Evolutionary conservation across 148 eudicot species (phyloP).

Genomic region (Camellia granthamiana): DNA sequence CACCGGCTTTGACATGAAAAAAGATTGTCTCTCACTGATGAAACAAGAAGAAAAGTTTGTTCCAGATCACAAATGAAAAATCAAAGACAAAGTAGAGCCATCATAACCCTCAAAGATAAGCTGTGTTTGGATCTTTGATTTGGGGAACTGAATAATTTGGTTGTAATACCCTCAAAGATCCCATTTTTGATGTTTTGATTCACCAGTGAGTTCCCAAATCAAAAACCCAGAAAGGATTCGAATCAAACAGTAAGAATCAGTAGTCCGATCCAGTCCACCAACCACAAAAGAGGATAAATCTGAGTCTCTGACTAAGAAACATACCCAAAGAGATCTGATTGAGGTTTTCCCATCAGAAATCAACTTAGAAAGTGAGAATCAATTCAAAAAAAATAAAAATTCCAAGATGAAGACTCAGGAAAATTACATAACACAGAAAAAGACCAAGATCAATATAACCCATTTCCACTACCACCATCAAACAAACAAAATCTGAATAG

Average conservation of each 20-base stretch:
- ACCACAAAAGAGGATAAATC: background rate
- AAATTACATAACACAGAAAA: background rate
- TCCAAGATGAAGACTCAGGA: background rate
- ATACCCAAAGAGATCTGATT: background rate
- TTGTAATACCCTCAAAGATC: background rate
- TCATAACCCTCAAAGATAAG: background rate
- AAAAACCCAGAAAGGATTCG: conserved; percentile 5
- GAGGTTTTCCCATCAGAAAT: background rate
- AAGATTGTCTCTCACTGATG: background rate
- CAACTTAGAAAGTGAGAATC: background rate
- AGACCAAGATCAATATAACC: background rate
- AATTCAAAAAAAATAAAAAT: background rate
- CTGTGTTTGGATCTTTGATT: too few relatives aligned
- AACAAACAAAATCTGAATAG: background rate
- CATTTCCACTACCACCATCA: background rate
- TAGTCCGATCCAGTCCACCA: conserved; percentile 3
- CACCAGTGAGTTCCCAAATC: background rate
- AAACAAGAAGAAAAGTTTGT: background rate
- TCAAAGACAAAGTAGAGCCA: background rate
- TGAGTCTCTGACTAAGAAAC: background rate
- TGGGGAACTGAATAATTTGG: too few relatives aligned
- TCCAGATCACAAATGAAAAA: background rate
- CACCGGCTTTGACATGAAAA: background rate
- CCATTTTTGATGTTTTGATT: background rate
- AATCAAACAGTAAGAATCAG: conserved; percentile 6